A percentile compares a stretch with the other conserved stretches of the same genome.
Evolutionary conservation across 176 grass and related monocot genomes (phyloP).

Genomic region (Lolium perenne): DNA sequence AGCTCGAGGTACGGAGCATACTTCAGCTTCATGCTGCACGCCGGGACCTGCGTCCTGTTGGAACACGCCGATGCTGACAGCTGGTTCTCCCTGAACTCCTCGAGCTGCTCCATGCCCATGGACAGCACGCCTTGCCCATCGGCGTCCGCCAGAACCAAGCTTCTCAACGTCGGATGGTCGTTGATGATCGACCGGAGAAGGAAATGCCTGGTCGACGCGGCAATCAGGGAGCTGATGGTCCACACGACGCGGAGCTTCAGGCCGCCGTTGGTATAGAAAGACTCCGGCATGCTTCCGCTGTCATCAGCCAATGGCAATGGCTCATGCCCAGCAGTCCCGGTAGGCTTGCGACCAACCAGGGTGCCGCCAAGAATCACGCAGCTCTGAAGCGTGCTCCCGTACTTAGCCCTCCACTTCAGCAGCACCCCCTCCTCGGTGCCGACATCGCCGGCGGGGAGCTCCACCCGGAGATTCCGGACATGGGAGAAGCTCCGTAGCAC

Average conservation of each 20-base stretch:
- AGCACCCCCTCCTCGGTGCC: slow-evolving; percentile 71
- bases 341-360: slow-evolving; percentile 45
- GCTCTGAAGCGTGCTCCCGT: slow-evolving; percentile 80
- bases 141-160: slow-evolving; percentile 72
- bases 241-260: slow-evolving; percentile 92
- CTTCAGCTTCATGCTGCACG: slow-evolving; percentile 84
- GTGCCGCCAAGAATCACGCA: slow-evolving; percentile 86
- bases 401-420: slow-evolving; percentile 77
- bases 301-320: slow-evolving; percentile 44
- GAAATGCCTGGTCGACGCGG: slow-evolving; percentile 84
- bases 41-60: slow-evolving; percentile 82
- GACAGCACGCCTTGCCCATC: slow-evolving; percentile 68
- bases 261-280: slow-evolving; percentile 89
- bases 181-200: slow-evolving; percentile 78
- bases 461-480: slow-evolving; percentile 67
- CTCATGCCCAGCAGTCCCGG: not conserved
- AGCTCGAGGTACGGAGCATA: slow-evolving; percentile 76
- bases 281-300: slow-evolving; percentile 84
- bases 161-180: slow-evolving; percentile 70
- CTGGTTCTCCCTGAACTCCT: slow-evolving; percentile 74
- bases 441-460: slow-evolving; percentile 76
- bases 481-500: slow-evolving; percentile 73
- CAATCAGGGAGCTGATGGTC: slow-evolving; percentile 91
- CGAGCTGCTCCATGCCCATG: slow-evolving; percentile 81
- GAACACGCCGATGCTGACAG: slow-evolving; percentile 62